Percentiles rank a stretch among this genome's conserved stretches.
phyloP scores from a whole-genome alignment of 106 monocot genomes.

The Allium cepa region DNA sequence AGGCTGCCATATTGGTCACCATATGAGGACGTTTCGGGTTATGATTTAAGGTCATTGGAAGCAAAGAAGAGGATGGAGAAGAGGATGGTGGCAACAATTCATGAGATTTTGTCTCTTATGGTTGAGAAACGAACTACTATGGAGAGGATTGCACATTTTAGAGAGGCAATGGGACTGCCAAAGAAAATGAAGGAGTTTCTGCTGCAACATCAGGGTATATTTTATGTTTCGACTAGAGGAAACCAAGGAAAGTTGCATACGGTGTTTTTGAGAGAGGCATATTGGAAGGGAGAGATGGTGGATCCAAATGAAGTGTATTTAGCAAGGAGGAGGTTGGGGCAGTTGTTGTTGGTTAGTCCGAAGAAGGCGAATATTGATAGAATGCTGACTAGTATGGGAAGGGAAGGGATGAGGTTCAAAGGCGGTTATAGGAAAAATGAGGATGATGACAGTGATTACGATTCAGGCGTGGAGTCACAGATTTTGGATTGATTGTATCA shows the following conservation, averaged over 20 bases:
- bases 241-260: slow-evolving; percentile 92
- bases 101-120: slow-evolving; percentile 82
- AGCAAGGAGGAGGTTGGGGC: slow-evolving; percentile 62
- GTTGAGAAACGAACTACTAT: slow-evolving; percentile 78
- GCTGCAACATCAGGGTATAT: slow-evolving; percentile 89
- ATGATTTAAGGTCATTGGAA: slow-evolving; percentile 86
- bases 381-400: slow-evolving; percentile 82
- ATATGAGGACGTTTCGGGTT: slow-evolving; percentile 82
- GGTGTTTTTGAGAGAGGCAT: slow-evolving; percentile 79
- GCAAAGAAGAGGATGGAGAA: slow-evolving; percentile 87
- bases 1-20: slow-evolving; percentile 94
- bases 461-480: slow-evolving; percentile 86
- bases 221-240: slow-evolving; percentile 90
- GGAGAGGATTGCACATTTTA: slow-evolving; percentile 83
- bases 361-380: slow-evolving; percentile 79
- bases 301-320: slow-evolving; percentile 71
- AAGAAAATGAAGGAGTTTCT: slow-evolving; percentile 94
- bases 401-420: slow-evolving; percentile 6
- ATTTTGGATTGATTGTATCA: slow-evolving; percentile 4
- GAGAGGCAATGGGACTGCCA: slow-evolving; percentile 79
- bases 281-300: slow-evolving; percentile 66
- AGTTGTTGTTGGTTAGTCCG: slow-evolving; percentile 72
- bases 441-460: slow-evolving; percentile 31
- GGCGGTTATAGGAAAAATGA: slow-evolving; percentile 24
- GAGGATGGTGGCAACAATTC: slow-evolving; percentile 73